A percentile compares a stretch with the other conserved stretches of the same genome.
Conservation (phyloP, 352 stramenopile genomes). For the Phytophthora fragariaefolia region DNA sequence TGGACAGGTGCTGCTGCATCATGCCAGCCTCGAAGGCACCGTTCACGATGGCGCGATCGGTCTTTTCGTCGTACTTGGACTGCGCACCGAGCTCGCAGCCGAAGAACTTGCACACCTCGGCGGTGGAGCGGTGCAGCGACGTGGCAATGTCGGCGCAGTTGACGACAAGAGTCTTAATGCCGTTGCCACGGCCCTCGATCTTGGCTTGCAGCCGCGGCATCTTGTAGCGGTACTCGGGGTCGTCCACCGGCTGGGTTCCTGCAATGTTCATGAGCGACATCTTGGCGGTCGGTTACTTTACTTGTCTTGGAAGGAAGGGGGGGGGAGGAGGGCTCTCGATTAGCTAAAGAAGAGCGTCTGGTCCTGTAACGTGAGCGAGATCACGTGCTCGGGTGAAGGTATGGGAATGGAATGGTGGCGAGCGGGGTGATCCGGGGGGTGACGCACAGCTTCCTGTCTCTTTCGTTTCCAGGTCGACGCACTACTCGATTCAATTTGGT, state of each 20-base stretch:
- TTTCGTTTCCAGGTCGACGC: conserved; percentile 84
- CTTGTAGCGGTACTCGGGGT: conserved; percentile 98
- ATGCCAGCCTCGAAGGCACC: conserved; percentile 93
- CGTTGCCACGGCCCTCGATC: conserved; percentile 99
- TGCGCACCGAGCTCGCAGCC: conserved; percentile 98
- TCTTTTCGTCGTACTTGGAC: conserved; percentile 97
- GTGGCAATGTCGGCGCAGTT: conserved; percentile 97
- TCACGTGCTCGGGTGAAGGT: conserved; percentile 33
- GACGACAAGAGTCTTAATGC: conserved; percentile 99
- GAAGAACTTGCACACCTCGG: conserved; percentile 99
- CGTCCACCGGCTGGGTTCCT: conserved; percentile 90
- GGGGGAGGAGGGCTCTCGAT: conserved; percentile 9
- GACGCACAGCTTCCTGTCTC: conserved; percentile 54
- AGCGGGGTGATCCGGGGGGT: conserved; percentile 45
- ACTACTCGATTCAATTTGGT: conserved; percentile 78
- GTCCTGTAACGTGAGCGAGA: conserved; percentile 45
- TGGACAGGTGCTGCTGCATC: conserved; percentile 96
- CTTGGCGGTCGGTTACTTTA: conserved; percentile 21
- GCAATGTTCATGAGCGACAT: conserved; percentile 94
- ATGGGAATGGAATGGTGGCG: conserved; percentile 42
- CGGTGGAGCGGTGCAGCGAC: conserved; percentile 93
- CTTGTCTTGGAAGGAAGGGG: conserved; percentile 1
- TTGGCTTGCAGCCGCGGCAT: conserved; percentile 97
- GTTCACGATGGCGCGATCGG: conserved; percentile 97
- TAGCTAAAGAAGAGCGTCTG: conserved; percentile 48